Evolutionary conservation across 345 rosid genomes (phyloP).

Genomic region (Brassica nigra): DNA sequence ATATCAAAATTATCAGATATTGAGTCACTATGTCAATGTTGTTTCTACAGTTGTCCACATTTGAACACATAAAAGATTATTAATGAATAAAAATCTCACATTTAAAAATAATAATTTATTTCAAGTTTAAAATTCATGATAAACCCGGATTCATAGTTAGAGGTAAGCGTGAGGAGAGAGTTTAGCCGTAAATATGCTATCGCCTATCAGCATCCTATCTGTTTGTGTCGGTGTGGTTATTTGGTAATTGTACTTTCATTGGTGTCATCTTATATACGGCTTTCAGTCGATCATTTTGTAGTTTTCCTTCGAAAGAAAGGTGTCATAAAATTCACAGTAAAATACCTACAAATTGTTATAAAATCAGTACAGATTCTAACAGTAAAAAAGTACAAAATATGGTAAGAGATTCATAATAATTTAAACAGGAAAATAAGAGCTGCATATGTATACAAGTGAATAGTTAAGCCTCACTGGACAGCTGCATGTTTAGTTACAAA

Average conservation of each 20-base stretch:
- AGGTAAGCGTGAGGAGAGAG: background rate
- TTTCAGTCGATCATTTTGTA: background rate
- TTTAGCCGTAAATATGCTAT: background rate
- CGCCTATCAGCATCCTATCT: background rate
- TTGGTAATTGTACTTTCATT: background rate
- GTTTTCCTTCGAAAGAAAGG: background rate
- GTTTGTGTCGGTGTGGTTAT: background rate
- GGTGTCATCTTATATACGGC: background rate
- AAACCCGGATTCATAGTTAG: no score
- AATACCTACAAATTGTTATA: background rate
- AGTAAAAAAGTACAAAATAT: conserved; percentile 1
- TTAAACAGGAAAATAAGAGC: conserved; percentile 3
- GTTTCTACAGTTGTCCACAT: no score
- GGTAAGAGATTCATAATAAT: background rate
- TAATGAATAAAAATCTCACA: no score
- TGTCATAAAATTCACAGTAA: background rate
- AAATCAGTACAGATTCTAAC: background rate
- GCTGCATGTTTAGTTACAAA: conserved; percentile 3
- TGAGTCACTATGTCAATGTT: no score
- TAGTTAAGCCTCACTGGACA: background rate
- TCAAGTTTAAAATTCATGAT: no score
- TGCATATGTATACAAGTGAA: background rate
- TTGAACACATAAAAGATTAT: no score
- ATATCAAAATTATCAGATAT: no score
- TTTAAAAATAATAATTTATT: no score